A percentile compares a stretch with the other conserved stretches of the same genome.
Evolutionary conservation across 805 yeast species (phyloP).

Genomic region (Kregervanrija delftensis): DNA sequence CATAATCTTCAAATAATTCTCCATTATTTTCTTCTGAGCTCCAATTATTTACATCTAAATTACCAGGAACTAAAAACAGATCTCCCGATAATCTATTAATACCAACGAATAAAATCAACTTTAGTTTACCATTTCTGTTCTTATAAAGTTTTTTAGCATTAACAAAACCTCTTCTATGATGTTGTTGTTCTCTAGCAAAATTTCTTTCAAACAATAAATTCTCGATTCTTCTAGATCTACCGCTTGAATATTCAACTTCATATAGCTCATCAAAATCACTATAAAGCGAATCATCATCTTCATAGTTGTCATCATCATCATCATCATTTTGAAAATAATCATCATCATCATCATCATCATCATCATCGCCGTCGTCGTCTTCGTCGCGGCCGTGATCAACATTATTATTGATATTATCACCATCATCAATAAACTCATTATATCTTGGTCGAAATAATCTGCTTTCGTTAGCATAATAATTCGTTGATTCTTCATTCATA

Average conservation of each 20-base stretch:
- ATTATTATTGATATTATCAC: neutral
- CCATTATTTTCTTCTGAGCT: conserved; percentile 29
- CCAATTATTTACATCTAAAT: conserved; percentile 28
- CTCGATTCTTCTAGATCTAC: conserved; percentile 25
- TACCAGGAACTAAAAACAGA: conserved; percentile 26
- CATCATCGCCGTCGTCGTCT: conserved; percentile 10
- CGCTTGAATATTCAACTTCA: conserved; percentile 23
- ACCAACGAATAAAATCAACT: conserved; percentile 20
- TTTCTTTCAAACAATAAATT: conserved; percentile 23
- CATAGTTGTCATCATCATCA: conserved; percentile 12
- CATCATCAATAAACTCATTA: conserved; percentile 14
- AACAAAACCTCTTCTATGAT: conserved; percentile 20
- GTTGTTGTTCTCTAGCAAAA: conserved; percentile 19
- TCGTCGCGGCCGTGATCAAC: neutral
- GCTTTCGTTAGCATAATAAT: too few species aligned
- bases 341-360: conserved; percentile 7
- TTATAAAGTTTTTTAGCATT: conserved; percentile 22
- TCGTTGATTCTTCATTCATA: too few species aligned
- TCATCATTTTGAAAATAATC: conserved; percentile 1
- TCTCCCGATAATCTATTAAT: conserved; percentile 30
- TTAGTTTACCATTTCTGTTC: conserved; percentile 14
- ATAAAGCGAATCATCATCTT: conserved; percentile 17
- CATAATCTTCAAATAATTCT: conserved; percentile 24
- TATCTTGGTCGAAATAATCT: conserved; percentile 7
- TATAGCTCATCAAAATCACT: conserved; percentile 17